A percentile compares a stretch with the other conserved stretches of the same genome.
Conservation (phyloP, 116 monocot genomes). For the Phalaenopsis hybrid region DNA sequence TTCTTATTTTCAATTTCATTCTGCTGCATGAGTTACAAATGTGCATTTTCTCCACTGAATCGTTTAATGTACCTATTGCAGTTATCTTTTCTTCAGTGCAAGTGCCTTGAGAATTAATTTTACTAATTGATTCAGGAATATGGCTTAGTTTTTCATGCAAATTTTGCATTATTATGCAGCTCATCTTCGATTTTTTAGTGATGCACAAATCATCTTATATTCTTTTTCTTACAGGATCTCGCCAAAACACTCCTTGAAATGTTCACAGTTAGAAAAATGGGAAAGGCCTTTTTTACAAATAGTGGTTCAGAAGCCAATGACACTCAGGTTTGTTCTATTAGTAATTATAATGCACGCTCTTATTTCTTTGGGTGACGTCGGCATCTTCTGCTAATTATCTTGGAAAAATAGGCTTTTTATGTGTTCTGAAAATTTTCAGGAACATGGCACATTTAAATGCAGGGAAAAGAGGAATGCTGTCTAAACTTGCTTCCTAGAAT, state of each 20-base stretch:
- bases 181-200: neutral
- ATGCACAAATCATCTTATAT: neutral
- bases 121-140: neutral
- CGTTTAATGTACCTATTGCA: neutral
- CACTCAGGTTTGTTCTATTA: constrained; percentile 56
- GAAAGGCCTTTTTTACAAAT: constrained; percentile 95
- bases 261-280: constrained; percentile 94
- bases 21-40: neutral
- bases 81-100: constrained; percentile 7
- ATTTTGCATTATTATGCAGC: neutral
- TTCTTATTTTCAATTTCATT: constrained; percentile 2
- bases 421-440: neutral
- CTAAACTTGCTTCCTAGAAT: neutral
- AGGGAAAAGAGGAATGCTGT: neutral
- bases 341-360: neutral
- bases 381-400: neutral
- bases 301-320: constrained; percentile 99
- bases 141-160: neutral
- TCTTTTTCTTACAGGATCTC: constrained; percentile 55
- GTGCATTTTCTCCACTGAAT: neutral
- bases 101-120: neutral
- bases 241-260: constrained; percentile 79
- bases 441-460: neutral
- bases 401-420: neutral
- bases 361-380: neutral